Conservation (phyloP, 2,329 filamentous ascomycete species). For the Fusarium nygamai region DNA sequence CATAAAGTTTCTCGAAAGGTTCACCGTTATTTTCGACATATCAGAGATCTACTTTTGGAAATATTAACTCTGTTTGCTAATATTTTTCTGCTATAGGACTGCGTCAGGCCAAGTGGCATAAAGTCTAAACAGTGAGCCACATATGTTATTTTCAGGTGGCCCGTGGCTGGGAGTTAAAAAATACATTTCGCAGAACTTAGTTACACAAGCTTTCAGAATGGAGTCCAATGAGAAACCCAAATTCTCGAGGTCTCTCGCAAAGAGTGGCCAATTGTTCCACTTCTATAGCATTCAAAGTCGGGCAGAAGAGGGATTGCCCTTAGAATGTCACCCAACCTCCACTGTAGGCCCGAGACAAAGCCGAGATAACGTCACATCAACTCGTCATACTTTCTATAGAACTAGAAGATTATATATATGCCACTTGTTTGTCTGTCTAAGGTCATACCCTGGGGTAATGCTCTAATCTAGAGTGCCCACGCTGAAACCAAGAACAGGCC, state of each 20-base stretch:
- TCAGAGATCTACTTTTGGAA: no score
- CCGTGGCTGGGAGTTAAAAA: no score
- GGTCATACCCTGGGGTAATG: rapidly evolving
- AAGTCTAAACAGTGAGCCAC: background rate
- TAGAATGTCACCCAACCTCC: no score
- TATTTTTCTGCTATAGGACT: background rate
- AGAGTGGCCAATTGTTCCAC: background rate
- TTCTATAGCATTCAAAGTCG: background rate
- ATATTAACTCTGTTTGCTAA: rapidly evolving
- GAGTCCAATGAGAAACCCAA: rapidly evolving
- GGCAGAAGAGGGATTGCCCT: background rate
- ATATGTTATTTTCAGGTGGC: background rate
- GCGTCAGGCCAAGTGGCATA: rapidly evolving
- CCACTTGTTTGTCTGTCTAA: background rate
- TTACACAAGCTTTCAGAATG: rapidly evolving
- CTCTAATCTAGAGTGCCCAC: background rate
- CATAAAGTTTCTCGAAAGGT: background rate
- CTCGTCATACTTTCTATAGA: rapidly evolving
- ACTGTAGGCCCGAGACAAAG: background rate
- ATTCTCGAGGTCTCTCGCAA: no score
- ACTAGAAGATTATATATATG: background rate
- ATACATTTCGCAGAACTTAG: background rate
- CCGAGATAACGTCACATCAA: background rate
- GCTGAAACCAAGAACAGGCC: no score
- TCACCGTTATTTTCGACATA: rapidly evolving